phyloP scores from a whole-genome alignment of 768 basidiomycete species.

The Lactifluus piperatus region DNA sequence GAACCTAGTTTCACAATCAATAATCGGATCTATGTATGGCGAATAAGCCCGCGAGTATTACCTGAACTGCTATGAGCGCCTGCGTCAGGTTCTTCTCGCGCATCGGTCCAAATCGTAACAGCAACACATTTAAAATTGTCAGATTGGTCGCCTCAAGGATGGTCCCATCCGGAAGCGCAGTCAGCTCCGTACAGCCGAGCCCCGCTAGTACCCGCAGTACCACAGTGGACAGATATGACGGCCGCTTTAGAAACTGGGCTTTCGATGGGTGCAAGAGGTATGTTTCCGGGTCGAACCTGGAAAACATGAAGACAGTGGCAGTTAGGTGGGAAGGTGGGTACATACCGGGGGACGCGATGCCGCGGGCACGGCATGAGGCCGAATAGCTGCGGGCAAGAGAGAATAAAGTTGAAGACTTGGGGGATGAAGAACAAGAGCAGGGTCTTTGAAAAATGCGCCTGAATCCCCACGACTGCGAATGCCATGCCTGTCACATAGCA shows the following conservation, averaged over 20 bases:
- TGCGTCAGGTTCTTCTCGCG: slow-evolving; percentile 72
- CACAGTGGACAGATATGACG: slow-evolving; percentile 43
- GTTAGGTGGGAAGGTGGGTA: slow-evolving; percentile 1
- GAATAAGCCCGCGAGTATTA: slow-evolving; percentile 26
- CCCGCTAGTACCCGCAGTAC: slow-evolving; percentile 51
- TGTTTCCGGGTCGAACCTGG: slow-evolving; percentile 66
- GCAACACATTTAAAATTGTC: slow-evolving; percentile 82
- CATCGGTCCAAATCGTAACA: slow-evolving; percentile 78
- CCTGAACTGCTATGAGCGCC: slow-evolving; percentile 68
- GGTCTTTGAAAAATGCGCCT: slow-evolving; percentile 96
- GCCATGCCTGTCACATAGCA: slow-evolving; percentile 99
- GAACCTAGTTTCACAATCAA: slow-evolving; percentile 34
- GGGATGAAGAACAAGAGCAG: slow-evolving; percentile 94
- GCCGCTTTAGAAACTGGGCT: slow-evolving; percentile 48
- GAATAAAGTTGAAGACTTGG: slow-evolving; percentile 94
- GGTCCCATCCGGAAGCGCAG: slow-evolving; percentile 40
- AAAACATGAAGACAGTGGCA: neutral
- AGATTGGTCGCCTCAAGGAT: slow-evolving; percentile 78
- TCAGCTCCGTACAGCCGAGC: slow-evolving; percentile 61
- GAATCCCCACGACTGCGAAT: slow-evolving; percentile 94
- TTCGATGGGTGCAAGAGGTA: slow-evolving; percentile 75
- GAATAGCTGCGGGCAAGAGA: slow-evolving; percentile 92
- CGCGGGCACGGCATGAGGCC: slow-evolving; percentile 90
- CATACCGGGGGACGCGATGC: slow-evolving; percentile 85
- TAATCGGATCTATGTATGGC: neutral